A percentile compares a stretch with the other conserved stretches of the same genome.
These are phyloP conservation scores for Tricholoma furcatifolium DNA, from an alignment of 768 basidiomycete genomes.

Conservation along the genomic window DNA sequence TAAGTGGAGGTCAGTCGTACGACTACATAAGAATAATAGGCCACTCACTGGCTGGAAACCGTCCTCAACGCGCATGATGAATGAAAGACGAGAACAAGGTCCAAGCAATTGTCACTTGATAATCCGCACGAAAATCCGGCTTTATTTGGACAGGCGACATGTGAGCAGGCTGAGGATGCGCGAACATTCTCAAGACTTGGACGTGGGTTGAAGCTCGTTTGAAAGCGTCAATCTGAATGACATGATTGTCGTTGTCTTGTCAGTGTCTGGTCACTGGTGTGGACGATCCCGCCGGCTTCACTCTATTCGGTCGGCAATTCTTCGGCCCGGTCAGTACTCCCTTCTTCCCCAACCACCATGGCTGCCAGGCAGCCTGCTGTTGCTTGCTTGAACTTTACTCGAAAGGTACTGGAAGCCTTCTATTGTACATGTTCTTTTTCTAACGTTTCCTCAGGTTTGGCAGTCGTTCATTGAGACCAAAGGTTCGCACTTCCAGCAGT, in stretches of 20 bases:
- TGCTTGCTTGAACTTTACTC: constrained; percentile 72
- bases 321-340: constrained; percentile 3
- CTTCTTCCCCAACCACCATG: constrained; percentile 3
- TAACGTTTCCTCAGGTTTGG: constrained; percentile 58
- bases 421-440: neutral
- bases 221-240: no score
- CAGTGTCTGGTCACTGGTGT: no score
- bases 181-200: no score
- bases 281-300: neutral
- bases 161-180: no score
- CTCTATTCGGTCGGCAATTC: constrained; percentile 1
- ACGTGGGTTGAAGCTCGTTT: no score
- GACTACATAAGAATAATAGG: neutral
- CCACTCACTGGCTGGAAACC: constrained; percentile 59
- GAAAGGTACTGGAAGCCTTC: constrained; percentile 38
- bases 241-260: no score
- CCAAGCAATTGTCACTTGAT: constrained; percentile 9
- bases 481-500: constrained; percentile 41
- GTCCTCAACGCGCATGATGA: constrained; percentile 58
- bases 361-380: constrained; percentile 38
- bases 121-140: neutral
- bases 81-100: neutral
- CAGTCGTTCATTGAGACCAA: constrained; percentile 73
- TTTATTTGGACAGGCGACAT: neutral
- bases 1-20: neutral